phyloP scores from a whole-genome alignment of 2,329 filamentous ascomycete species.

The Colletotrichum sp. region DNA sequence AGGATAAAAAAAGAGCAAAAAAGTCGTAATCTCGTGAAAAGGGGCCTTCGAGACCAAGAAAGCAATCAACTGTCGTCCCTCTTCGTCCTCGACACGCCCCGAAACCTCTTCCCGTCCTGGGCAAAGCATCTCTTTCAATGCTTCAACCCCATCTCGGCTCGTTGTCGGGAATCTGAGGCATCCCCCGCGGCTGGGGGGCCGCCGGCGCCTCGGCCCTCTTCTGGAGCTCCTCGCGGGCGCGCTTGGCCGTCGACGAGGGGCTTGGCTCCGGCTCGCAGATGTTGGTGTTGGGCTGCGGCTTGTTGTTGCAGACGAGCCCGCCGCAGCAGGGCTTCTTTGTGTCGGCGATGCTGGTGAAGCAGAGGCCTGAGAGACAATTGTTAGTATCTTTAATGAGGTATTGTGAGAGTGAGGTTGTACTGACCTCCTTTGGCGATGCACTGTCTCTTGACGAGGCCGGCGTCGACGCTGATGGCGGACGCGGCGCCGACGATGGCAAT shows the following conservation, averaged over 20 bases:
- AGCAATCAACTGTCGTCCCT: neutral
- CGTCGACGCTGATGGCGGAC: constrained; percentile 9
- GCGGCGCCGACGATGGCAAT: neutral
- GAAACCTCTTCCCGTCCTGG: neutral
- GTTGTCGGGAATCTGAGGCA: neutral
- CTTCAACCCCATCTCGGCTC: neutral
- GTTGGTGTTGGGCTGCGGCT: neutral
- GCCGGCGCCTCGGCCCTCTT: neutral
- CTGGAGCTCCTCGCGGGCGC: neutral
- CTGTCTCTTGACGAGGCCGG: constrained; percentile 1
- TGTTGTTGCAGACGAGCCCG: neutral
- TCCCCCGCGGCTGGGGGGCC: neutral
- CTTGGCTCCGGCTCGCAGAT: neutral
- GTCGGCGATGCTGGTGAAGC: neutral
- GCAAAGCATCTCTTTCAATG: neutral
- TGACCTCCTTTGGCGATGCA: neutral
- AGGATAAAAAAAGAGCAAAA: too few relatives aligned
- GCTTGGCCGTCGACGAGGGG: neutral
- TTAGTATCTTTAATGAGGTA: neutral
- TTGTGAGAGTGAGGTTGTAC: neutral
- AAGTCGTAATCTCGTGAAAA: too few relatives aligned
- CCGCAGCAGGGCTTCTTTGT: constrained; percentile 5
- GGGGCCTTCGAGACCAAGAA: neutral
- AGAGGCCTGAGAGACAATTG: neutral
- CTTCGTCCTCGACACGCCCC: neutral